Conservation (phyloP, 176 grass and related monocot genomes). For the Lolium rigidum region DNA sequence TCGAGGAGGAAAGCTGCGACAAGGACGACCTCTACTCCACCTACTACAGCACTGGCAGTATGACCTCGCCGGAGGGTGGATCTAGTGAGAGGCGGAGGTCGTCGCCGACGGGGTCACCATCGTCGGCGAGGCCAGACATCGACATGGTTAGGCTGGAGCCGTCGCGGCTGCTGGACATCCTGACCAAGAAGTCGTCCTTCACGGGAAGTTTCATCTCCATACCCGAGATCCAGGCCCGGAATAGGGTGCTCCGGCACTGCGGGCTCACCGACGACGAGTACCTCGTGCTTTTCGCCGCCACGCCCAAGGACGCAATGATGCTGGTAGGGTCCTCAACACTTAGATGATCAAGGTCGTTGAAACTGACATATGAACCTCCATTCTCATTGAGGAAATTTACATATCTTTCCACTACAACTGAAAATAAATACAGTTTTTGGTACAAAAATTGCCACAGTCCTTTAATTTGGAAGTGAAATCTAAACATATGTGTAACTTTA, state of each 20-base stretch:
- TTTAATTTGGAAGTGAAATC: not conserved
- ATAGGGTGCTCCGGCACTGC: conserved; percentile 62
- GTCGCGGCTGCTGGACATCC: conserved; percentile 68
- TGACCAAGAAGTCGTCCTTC: conserved; percentile 67
- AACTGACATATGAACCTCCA: not conserved
- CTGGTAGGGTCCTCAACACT: conserved; percentile 37
- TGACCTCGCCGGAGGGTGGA: not conserved
- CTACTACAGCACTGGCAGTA: conserved; percentile 35
- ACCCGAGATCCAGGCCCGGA: conserved; percentile 70
- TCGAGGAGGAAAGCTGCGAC: conserved; percentile 54
- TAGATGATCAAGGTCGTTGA: not conserved
- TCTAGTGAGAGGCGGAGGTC: not conserved
- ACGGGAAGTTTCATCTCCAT: conserved; percentile 73
- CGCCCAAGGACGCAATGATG: conserved; percentile 59
- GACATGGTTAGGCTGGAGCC: conserved; percentile 57
- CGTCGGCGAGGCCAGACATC: conserved; percentile 29
- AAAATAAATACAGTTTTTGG: not conserved
- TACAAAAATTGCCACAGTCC: too few relatives aligned
- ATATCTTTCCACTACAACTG: not conserved
- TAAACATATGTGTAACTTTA: not conserved
- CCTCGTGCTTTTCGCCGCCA: conserved; percentile 67
- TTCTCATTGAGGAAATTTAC: not conserved
- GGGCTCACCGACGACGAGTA: conserved; percentile 74
- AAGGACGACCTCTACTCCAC: conserved; percentile 61
- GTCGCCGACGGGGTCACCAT: conserved; percentile 26